phyloP scores from a whole-genome alignment of 139 green algal species.

The Trebouxia sp. region DNA sequence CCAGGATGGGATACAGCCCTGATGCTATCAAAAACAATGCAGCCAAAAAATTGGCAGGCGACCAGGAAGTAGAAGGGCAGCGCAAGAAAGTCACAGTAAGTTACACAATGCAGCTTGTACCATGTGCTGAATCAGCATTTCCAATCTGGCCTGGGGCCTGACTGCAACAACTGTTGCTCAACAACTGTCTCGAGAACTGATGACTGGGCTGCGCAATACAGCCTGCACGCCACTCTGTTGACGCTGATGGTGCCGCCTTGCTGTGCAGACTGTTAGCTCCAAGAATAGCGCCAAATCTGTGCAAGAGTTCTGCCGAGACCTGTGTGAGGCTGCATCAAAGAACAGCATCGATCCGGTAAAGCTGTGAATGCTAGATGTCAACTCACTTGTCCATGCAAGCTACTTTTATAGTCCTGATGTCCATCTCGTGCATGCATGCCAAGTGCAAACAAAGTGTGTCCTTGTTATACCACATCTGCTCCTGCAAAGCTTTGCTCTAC shows the following conservation, averaged over 20 bases:
- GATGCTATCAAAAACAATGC: slow-evolving; percentile 63
- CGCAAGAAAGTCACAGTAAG: slow-evolving; percentile 51
- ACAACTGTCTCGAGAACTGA: too few species aligned
- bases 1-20: slow-evolving; percentile 51
- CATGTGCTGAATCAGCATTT: background rate
- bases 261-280: slow-evolving; percentile 53
- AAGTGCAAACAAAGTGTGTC: too few species aligned
- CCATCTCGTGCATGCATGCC: too few species aligned
- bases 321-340: slow-evolving; percentile 72
- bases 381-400: too few species aligned
- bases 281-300: slow-evolving; percentile 64
- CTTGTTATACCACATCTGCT: too few species aligned
- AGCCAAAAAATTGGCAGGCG: slow-evolving; percentile 57
- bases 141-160: too few species aligned
- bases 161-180: background rate
- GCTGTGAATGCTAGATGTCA: too few species aligned
- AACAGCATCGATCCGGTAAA: slow-evolving; percentile 87
- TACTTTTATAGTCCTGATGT: too few species aligned
- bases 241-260: too few species aligned
- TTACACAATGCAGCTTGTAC: background rate
- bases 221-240: too few species aligned
- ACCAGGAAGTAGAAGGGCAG: slow-evolving; percentile 51
- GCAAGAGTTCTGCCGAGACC: slow-evolving; percentile 88
- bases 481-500: too few species aligned
- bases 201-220: too few species aligned